A percentile compares a stretch with the other conserved stretches of the same genome.
phyloP scores from a whole-genome alignment of 2,329 filamentous ascomycete genomes.

The Hypoxylon sp. region DNA sequence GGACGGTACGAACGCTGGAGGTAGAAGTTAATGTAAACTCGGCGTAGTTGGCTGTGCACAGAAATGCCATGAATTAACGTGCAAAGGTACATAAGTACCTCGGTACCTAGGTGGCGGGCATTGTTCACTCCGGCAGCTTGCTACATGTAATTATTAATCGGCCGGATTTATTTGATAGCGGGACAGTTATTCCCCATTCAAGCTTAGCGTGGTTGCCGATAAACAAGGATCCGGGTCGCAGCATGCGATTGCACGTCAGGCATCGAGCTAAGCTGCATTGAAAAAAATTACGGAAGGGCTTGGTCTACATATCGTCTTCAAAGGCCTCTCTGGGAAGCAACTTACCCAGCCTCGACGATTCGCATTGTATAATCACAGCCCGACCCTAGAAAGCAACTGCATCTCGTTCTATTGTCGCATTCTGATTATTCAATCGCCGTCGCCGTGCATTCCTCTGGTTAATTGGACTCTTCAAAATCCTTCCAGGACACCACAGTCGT shows the following conservation, averaged over 20 bases:
- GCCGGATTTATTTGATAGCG: constrained; percentile 45
- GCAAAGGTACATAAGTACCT: background rate
- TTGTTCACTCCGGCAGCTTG: too few relatives aligned
- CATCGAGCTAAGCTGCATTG: constrained; percentile 41
- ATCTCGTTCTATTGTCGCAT: background rate
- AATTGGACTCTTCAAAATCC: constrained; percentile 23
- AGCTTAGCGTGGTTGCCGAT: constrained; percentile 17
- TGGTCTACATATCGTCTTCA: constrained; percentile 20
- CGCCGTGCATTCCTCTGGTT: constrained; percentile 1
- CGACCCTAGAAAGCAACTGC: constrained; percentile 3
- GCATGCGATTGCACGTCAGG: constrained; percentile 38
- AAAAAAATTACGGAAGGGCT: constrained; percentile 44
- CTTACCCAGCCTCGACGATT: constrained; percentile 20
- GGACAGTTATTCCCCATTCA: constrained; percentile 24
- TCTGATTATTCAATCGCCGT: constrained; percentile 1
- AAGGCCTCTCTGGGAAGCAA: constrained; percentile 22
- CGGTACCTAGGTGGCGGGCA: background rate
- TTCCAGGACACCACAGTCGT: constrained; percentile 9
- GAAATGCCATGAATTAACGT: constrained; percentile 11
- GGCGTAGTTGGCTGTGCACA: constrained; percentile 23
- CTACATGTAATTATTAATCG: constrained; percentile 5
- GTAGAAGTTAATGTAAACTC: constrained; percentile 10
- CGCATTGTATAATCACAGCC: constrained; percentile 11
- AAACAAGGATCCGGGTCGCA: constrained; percentile 28
- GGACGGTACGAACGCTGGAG: background rate